Evolutionary conservation across 768 basidiomycete species (phyloP), one percentile per base, ranked within the genome.

Genomic region (Podaxis sp.): DNA sequence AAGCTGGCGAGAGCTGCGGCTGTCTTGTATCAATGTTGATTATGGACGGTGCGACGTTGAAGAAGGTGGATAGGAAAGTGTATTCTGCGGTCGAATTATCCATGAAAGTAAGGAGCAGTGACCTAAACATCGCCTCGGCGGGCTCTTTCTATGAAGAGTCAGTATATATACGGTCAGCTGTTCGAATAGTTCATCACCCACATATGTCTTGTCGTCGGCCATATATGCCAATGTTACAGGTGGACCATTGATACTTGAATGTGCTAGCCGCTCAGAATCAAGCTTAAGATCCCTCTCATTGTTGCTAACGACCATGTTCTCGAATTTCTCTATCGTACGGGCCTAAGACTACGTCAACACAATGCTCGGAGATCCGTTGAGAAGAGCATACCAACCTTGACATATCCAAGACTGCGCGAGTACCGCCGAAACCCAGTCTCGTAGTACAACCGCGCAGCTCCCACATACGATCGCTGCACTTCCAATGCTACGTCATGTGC

Each of bases 361-460:
- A 47, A 50, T 7, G 29, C 37, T 40, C 59, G 27, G 33, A 52
- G 55, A 25, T 46, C 43, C 40, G 19, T 29, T 40, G 37, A 53
- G 24, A 57, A 59, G 56, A 33, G 22, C 1, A 43, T 22, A 55
- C 76, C 54, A 49, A 91, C 91, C 81, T 90, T 92, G 56, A 98
- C 82, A 74, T 81, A 86, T 38, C 87, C 84, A 52, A 99, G 77
- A 70, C 88, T 90, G 50, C 97, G 81, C 24, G 88, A 82, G 72
- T 98, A 99, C 47, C 97, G 79, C 64, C 97, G 80, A 72, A 98
- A 96, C 0, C 90, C 93, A 22, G 97, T 98, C 76, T 99, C 97
- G 63, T 94, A 98, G 72, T 97, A 99, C 22, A 92, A 83, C 43
- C 95, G 86, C 13, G 92, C 90, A 27, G 91, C 85, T 37, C 84